These are phyloP conservation scores for Volvox africanus DNA, from an alignment of 139 green algal species.

Conservation along the genomic window DNA sequence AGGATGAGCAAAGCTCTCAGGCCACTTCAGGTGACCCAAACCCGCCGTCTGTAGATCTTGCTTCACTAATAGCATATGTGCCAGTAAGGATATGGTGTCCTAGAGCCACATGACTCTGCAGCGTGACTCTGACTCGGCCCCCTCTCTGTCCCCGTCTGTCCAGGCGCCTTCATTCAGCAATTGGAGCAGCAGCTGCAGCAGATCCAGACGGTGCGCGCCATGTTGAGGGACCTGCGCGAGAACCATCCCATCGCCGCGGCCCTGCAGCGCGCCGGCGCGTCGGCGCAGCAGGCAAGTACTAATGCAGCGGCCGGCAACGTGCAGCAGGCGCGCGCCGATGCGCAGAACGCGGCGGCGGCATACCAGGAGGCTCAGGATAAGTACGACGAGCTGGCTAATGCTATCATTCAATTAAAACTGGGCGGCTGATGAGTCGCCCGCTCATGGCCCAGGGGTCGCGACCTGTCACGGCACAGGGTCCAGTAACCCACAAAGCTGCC, in stretches of 20 bases:
- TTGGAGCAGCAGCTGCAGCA: background rate
- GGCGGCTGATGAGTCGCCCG: background rate
- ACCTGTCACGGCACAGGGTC: too few species aligned
- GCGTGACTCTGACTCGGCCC: background rate
- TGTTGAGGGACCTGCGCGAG: background rate
- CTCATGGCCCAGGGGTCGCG: too few species aligned
- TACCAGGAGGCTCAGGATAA: background rate
- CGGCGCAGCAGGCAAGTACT: background rate
- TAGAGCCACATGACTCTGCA: too few species aligned
- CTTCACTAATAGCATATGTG: too few species aligned
- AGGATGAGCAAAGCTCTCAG: too few species aligned
- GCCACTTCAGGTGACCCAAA: too few species aligned
- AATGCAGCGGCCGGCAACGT: background rate
- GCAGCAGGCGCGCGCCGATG: background rate
- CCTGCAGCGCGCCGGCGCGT: background rate
- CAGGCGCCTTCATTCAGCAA: constrained; percentile 1
- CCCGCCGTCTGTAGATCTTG: too few species aligned
- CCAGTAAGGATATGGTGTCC: too few species aligned
- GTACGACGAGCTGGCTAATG: background rate
- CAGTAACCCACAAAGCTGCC: too few species aligned
- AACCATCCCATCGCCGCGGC: background rate
- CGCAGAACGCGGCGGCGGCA: background rate
- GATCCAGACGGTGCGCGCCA: background rate
- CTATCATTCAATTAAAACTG: background rate
- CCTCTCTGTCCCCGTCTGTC: background rate